These are phyloP conservation scores for Prunus padus DNA, from an alignment of 306 rosid species.

Conservation along the genomic window DNA sequence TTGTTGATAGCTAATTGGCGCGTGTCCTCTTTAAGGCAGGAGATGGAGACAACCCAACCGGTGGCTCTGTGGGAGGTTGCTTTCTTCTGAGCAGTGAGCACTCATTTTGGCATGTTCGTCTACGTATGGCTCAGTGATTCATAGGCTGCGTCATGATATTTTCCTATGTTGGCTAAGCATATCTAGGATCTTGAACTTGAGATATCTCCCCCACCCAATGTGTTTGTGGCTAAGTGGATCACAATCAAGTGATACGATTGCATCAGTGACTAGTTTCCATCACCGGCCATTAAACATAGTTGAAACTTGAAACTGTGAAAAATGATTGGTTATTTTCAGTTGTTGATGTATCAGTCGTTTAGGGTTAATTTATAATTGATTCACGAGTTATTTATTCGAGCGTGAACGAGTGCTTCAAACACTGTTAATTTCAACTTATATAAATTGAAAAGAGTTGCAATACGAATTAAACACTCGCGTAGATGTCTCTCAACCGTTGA, in stretches of 20 bases:
- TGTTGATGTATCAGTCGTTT: too few relatives aligned
- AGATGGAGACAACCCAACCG: neutral
- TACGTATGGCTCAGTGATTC: neutral
- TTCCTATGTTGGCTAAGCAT: neutral
- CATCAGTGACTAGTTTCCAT: neutral
- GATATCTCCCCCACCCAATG: neutral
- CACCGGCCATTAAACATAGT: neutral
- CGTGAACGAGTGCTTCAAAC: accelerated
- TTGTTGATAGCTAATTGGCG: neutral
- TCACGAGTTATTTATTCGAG: too few relatives aligned
- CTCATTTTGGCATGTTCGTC: neutral
- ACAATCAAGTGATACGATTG: neutral
- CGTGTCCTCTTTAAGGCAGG: neutral
- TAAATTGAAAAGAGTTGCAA: too few relatives aligned
- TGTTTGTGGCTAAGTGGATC: neutral
- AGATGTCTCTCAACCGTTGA: too few relatives aligned
- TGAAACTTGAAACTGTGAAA: neutral
- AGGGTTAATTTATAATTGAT: too few relatives aligned
- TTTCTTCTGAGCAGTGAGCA: neutral
- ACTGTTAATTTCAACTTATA: too few relatives aligned
- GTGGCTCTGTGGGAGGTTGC: neutral
- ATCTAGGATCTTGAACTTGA: neutral
- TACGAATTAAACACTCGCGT: too few relatives aligned
- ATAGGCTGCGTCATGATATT: neutral
- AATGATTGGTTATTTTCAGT: too few relatives aligned